These are phyloP conservation scores for Citrullus colocynthis DNA, from an alignment of 306 rosid species.

Conservation along the genomic window DNA sequence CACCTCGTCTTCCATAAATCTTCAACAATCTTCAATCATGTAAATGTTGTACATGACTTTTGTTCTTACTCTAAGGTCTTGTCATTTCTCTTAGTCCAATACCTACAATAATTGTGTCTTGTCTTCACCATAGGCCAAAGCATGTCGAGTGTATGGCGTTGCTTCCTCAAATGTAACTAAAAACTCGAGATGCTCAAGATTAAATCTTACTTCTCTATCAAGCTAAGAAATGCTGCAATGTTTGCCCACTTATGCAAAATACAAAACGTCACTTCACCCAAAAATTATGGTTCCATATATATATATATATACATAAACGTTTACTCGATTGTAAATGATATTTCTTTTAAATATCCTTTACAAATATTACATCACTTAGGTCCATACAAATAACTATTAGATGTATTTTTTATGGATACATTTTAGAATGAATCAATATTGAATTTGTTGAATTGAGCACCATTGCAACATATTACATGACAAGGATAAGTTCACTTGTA, in stretches of 20 bases:
- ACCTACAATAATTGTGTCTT: not conserved
- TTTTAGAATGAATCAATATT: not conserved
- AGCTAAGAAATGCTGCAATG: not conserved
- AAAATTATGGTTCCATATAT: too few relatives aligned
- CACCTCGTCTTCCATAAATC: not conserved
- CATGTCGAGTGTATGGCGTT: not conserved
- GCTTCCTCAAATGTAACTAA: not conserved
- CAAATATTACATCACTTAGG: not conserved
- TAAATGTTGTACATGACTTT: not conserved
- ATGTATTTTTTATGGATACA: not conserved
- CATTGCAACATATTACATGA: not conserved
- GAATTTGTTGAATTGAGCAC: not conserved
- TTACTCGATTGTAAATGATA: too few relatives aligned
- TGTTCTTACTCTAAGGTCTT: not conserved
- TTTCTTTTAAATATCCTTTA: not conserved
- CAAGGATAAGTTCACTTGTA: too few relatives aligned
- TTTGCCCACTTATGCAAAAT: not conserved
- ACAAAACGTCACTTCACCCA: too few relatives aligned
- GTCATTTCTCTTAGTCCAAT: not conserved
- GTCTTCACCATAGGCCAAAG: not conserved
- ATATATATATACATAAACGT: too few relatives aligned
- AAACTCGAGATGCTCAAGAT: not conserved
- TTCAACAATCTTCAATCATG: not conserved
- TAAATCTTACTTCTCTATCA: too few relatives aligned
- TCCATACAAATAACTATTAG: not conserved